Evolutionary conservation across 2,329 filamentous ascomycete species (phyloP), one percentile per base, ranked within the genome.

Genomic region (Pseudogymnoascus sp.): DNA sequence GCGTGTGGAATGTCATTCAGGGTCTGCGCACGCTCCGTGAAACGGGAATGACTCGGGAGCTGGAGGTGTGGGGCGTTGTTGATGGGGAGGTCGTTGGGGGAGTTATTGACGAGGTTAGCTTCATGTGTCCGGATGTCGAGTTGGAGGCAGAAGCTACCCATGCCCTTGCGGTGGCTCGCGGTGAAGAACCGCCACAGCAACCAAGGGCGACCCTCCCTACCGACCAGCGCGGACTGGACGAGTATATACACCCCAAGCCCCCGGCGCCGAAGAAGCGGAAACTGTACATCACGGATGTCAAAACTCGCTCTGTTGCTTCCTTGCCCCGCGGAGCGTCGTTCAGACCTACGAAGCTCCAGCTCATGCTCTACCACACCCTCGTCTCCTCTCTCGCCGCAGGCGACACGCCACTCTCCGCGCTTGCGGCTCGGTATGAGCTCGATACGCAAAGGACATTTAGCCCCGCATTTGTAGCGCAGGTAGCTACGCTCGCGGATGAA

Each of bases 1-100:
- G 85, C 63, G 80, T 97, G 55, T 97, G 92, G 92, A 97, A 97
- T 72, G 80, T 94, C 8, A 88, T 97, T 35, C 90, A 96, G 70
- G 92, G 92, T 0, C 71, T 97, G 59, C 83, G 89, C 15, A 90
- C 86, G 1, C 75, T 93, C 60, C 80, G 87, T 4, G 83, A 88
- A 10, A 86, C 80, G 1, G 89, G 90, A 3, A 77, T 87, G 63
- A 92, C 90, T 2, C 79, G 90, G 15, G 89, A 93, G 73, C 73
- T 93, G 27, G 87, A 92, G 69, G 81, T 97, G 3, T 97, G 93
- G 91, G 94, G 93, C 0, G 76, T 88, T 10, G 73, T 97, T 1
- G 86, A 94, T 62, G 91, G 88, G 1, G 84, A 95, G 68, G 78
- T 97, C 21, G 86, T 97, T 63, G 94, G 90, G 68, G 94, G 94